Evolutionary conservation across 2,329 filamentous ascomycete species (phyloP).

Genomic region (Xylariaceae sp.): DNA sequence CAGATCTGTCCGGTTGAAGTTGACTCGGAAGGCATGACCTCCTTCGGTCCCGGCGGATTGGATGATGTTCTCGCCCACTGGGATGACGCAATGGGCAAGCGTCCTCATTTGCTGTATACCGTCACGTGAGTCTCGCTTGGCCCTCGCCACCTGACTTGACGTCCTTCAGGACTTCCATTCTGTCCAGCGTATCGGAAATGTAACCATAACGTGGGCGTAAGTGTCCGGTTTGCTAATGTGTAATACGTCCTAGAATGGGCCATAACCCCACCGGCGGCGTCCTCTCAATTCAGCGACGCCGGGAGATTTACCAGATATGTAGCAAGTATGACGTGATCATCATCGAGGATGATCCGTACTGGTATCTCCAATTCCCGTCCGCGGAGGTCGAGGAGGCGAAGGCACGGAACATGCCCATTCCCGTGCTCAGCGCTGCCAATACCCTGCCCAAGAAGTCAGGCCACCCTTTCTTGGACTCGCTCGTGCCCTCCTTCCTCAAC

Average conservation of each 20-base stretch:
- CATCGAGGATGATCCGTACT: slow-evolving; percentile 92
- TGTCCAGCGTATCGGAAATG: background rate
- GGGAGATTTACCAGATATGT: slow-evolving; percentile 74
- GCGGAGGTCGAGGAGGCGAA: slow-evolving; percentile 50
- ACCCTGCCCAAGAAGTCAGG: slow-evolving; percentile 46
- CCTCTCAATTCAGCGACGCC: slow-evolving; percentile 65
- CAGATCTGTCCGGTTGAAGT: slow-evolving; percentile 69
- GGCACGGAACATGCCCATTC: slow-evolving; percentile 36
- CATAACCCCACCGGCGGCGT: slow-evolving; percentile 83
- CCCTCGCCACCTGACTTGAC: background rate
- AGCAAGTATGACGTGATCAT: slow-evolving; percentile 84
- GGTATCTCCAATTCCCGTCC: slow-evolving; percentile 85
- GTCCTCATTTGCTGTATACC: slow-evolving; percentile 82
- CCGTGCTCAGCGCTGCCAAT: slow-evolving; percentile 30
- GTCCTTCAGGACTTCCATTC: background rate
- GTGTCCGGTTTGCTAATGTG: slow-evolving; percentile 1
- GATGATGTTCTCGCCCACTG: slow-evolving; percentile 75
- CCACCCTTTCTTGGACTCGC: slow-evolving; percentile 73
- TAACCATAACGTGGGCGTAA: background rate
- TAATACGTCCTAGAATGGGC: slow-evolving; percentile 54
- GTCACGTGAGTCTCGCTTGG: slow-evolving; percentile 60
- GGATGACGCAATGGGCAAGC: slow-evolving; percentile 66
- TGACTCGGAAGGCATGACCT: slow-evolving; percentile 75
- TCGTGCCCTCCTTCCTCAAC: slow-evolving; percentile 75
- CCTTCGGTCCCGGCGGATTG: slow-evolving; percentile 65